These are phyloP conservation scores for Cenchrus americanus DNA, from an alignment of 176 grass and related monocot genomes.

Conservation along the genomic window DNA sequence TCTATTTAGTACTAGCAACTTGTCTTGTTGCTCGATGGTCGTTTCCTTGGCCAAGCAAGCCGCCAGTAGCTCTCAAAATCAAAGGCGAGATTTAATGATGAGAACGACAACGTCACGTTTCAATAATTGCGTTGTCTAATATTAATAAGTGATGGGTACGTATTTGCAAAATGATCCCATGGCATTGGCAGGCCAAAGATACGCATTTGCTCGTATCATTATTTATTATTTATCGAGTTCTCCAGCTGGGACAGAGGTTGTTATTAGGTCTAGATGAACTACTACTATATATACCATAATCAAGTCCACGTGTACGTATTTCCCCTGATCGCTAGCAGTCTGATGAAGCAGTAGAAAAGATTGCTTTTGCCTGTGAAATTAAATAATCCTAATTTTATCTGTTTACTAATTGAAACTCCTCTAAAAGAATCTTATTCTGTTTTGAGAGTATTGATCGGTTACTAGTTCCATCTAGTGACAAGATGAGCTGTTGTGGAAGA, in stretches of 20 bases:
- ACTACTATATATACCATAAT: background rate
- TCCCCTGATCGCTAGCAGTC: background rate
- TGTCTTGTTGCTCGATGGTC: conserved; percentile 15
- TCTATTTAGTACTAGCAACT: background rate
- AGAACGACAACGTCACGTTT: conserved; percentile 31
- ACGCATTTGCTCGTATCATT: conserved; percentile 38
- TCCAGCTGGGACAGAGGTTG: background rate
- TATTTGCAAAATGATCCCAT: background rate
- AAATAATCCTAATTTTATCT: background rate
- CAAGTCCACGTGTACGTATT: background rate
- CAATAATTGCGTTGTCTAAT: conserved; percentile 9
- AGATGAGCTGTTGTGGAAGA: background rate
- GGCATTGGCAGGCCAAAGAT: conserved; percentile 37
- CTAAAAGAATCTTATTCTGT: background rate
- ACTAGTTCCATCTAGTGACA: background rate
- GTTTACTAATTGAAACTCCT: background rate
- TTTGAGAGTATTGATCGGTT: background rate
- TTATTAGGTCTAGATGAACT: conserved; percentile 26
- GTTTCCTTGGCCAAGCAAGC: conserved; percentile 6
- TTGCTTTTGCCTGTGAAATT: background rate
- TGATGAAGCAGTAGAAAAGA: background rate
- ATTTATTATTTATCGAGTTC: background rate
- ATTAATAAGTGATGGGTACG: background rate
- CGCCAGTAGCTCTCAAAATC: background rate
- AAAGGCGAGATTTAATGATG: background rate